Conservation (phyloP, 2,329 filamentous ascomycete species). For the Gnomoniopsis sp. region DNA sequence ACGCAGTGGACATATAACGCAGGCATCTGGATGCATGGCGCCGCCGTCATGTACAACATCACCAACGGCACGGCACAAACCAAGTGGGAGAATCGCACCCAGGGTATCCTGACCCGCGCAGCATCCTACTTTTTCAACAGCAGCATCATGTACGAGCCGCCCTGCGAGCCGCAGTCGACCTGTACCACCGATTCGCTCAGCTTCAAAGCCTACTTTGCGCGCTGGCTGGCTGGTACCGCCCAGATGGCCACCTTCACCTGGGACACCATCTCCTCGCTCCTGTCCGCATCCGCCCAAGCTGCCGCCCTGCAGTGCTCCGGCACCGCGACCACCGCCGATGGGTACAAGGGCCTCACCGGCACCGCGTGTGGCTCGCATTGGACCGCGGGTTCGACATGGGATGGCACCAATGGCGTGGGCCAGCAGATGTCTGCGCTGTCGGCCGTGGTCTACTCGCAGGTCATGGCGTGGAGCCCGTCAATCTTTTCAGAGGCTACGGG, state of each 20-base stretch:
- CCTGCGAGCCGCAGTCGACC: conserved; percentile 55
- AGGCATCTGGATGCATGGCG: conserved; percentile 58
- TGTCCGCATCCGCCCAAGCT: conserved; percentile 54
- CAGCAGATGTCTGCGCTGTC: conserved; percentile 57
- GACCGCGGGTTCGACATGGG: conserved; percentile 41
- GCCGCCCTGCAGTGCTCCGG: conserved; percentile 63
- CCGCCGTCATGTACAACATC: conserved; percentile 66
- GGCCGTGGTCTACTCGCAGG: conserved; percentile 53
- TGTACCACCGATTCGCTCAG: conserved; percentile 68
- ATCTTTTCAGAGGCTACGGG: conserved; percentile 43
- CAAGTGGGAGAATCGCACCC: conserved; percentile 53
- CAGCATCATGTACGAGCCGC: conserved; percentile 60
- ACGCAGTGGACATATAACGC: conserved; percentile 66
- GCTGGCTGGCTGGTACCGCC: conserved; percentile 59
- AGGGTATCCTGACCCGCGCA: conserved; percentile 50
- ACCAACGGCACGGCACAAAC: conserved; percentile 46
- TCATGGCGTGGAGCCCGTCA: conserved; percentile 36
- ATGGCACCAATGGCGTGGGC: conserved; percentile 55
- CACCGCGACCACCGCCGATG: conserved; percentile 55
- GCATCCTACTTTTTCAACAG: conserved; percentile 47
- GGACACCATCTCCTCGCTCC: conserved; percentile 51
- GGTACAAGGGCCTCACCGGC: conserved; percentile 47
- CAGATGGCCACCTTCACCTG: conserved; percentile 58
- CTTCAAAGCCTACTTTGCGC: conserved; percentile 69
- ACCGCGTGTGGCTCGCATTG: conserved; percentile 65